Percentiles rank a stretch among this genome's conserved stretches.
phyloP scores from a whole-genome alignment of 2,329 filamentous ascomycete genomes.

The Arachnopeziza araneosa region DNA sequence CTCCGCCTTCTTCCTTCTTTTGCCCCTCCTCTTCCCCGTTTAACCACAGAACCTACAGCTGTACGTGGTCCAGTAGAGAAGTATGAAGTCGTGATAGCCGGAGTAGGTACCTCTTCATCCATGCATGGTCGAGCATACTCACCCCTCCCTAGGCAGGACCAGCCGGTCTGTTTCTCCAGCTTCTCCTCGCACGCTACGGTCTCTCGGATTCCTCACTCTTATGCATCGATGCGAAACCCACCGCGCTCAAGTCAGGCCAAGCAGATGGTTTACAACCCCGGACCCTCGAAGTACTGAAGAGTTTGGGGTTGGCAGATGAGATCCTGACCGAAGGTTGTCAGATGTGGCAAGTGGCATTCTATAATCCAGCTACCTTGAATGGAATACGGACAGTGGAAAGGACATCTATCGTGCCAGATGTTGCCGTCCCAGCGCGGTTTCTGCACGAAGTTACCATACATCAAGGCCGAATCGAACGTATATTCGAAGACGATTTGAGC shows the following conservation, averaged over 20 bases:
- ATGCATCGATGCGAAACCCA: conserved; percentile 38
- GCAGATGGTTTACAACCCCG: conserved; percentile 58
- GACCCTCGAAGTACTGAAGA: conserved; percentile 56
- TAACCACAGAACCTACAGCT: conserved; percentile 23
- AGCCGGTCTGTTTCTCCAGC: conserved; percentile 36
- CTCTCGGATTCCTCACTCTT: conserved; percentile 33
- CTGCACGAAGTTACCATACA: conserved; percentile 25
- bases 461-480: conserved; percentile 40
- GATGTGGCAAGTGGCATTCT: conserved; percentile 50
- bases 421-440: conserved; percentile 32
- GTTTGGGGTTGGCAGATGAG: conserved; percentile 48
- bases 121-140: not conserved
- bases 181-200: conserved; percentile 39
- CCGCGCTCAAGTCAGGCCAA: conserved; percentile 43
- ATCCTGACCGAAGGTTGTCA: conserved; percentile 52
- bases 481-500: conserved; percentile 37
- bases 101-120: conserved; percentile 23
- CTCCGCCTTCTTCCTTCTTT: conserved; percentile 36
- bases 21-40: conserved; percentile 34
- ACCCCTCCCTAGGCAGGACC: conserved; percentile 33
- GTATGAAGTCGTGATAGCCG: conserved; percentile 39
- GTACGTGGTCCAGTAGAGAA: conserved; percentile 21
- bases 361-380: conserved; percentile 18
- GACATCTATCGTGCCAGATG: conserved; percentile 35
- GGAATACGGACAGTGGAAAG: conserved; percentile 25